Evolutionary conservation across 2,329 filamentous ascomycete genomes (phyloP).

Genomic region (Dothiorella sarmentorum): DNA sequence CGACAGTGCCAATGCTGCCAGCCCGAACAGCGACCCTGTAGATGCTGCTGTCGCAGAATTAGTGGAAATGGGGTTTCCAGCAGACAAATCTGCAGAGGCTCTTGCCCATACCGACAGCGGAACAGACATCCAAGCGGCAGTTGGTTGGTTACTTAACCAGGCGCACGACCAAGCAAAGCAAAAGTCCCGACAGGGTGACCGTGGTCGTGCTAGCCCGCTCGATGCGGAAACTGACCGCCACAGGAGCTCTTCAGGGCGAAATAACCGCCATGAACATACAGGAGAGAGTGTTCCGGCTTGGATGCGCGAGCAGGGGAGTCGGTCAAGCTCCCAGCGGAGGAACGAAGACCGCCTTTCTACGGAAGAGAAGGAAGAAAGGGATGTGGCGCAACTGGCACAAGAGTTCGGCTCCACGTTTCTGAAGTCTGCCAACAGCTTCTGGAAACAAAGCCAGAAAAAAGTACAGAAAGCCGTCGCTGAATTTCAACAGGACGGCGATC

Average conservation of each 20-base stretch:
- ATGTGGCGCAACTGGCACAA: conserved; percentile 76
- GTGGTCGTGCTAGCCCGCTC: conserved; percentile 28
- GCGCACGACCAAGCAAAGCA: conserved; percentile 81
- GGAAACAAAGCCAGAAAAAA: conserved; percentile 92
- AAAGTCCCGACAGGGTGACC: conserved; percentile 49
- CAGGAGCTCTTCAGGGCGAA: conserved; percentile 27
- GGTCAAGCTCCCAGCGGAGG: conserved; percentile 46
- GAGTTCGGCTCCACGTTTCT: conserved; percentile 80
- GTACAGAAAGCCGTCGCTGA: conserved; percentile 90
- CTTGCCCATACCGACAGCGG: conserved; percentile 76
- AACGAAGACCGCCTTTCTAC: conserved; percentile 56
- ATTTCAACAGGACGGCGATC: conserved; percentile 68
- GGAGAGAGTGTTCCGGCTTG: conserved; percentile 51
- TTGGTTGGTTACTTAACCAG: conserved; percentile 85
- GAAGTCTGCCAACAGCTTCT: conserved; percentile 91
- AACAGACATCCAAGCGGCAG: conserved; percentile 77
- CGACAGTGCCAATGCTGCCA: conserved; percentile 1
- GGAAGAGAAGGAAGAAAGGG: conserved; percentile 62
- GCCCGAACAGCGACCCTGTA: conserved; percentile 48
- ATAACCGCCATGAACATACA: conserved; percentile 18
- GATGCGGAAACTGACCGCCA: conserved; percentile 17
- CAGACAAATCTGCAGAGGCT: conserved; percentile 76
- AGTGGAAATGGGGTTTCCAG: conserved; percentile 90
- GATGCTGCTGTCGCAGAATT: conserved; percentile 83
- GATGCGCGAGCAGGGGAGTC: conserved; percentile 58